These are phyloP conservation scores for Candida labiduridarum DNA, from an alignment of 1,139 yeast species.

Conservation along the genomic window DNA sequence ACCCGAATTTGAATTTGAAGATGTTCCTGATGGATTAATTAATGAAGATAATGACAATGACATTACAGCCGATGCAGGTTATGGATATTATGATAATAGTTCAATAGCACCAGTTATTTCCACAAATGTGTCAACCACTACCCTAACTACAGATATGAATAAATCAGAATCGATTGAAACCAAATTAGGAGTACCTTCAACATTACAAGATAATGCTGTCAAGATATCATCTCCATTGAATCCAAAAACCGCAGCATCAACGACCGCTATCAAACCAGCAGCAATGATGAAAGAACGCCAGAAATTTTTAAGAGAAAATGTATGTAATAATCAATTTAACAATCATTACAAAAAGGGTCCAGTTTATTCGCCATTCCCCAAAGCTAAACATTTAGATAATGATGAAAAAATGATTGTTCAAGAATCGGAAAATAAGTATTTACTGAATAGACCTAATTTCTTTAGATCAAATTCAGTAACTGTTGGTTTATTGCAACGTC, in stretches of 20 bases:
- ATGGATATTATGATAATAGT: slow-evolving; percentile 1
- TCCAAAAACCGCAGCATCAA: neutral
- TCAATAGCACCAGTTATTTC: slow-evolving; percentile 17
- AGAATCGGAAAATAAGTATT: slow-evolving; percentile 22
- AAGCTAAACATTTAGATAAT: slow-evolving; percentile 42
- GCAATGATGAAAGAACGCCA: neutral
- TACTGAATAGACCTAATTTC: slow-evolving; percentile 28
- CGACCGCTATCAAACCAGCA: neutral
- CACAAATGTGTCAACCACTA: slow-evolving; percentile 24
- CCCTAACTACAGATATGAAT: slow-evolving; percentile 21
- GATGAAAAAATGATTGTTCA: slow-evolving; percentile 32
- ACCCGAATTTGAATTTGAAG: slow-evolving; percentile 47
- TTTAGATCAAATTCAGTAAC: slow-evolving; percentile 46
- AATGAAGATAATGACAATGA: slow-evolving; percentile 17
- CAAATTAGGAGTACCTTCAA: neutral
- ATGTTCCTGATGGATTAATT: slow-evolving; percentile 45
- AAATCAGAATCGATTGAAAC: slow-evolving; percentile 1
- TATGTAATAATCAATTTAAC: slow-evolving; percentile 30
- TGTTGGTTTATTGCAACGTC: slow-evolving; percentile 38
- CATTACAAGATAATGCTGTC: neutral
- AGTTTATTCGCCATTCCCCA: slow-evolving; percentile 39
- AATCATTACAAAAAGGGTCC: slow-evolving; percentile 53
- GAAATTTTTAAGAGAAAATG: slow-evolving; percentile 13
- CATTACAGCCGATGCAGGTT: slow-evolving; percentile 15
- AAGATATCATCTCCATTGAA: slow-evolving; percentile 6